A percentile compares a stretch with the other conserved stretches of the same genome.
These are phyloP conservation scores for Polytrichum formosum DNA, from an alignment of 225 moss, liverwort and hornwort genomes.

Conservation along the genomic window DNA sequence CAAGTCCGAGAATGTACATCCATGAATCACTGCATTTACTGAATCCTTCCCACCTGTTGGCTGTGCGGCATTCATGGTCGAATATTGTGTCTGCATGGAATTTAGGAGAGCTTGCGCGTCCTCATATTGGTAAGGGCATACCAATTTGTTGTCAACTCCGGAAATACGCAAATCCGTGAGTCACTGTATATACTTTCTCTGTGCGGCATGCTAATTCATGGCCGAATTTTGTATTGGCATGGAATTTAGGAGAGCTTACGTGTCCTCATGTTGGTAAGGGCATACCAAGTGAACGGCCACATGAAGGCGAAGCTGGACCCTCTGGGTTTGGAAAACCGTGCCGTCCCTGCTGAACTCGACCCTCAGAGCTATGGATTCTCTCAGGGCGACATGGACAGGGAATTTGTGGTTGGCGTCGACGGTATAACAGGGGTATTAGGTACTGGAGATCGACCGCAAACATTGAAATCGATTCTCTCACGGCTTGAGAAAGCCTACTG, in stretches of 20 bases:
- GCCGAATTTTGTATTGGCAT: too few species aligned
- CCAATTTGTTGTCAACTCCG: too few species aligned
- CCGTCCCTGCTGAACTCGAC: slow-evolving; percentile 71
- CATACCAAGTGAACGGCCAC: slow-evolving; percentile 92
- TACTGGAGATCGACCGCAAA: slow-evolving; percentile 68
- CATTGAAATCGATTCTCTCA: slow-evolving; percentile 62
- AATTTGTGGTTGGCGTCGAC: slow-evolving; percentile 87
- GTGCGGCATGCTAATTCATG: too few species aligned
- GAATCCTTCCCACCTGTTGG: too few species aligned
- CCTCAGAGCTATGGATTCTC: slow-evolving; percentile 84
- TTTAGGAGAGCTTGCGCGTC: too few species aligned
- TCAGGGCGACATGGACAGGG: slow-evolving; percentile 74
- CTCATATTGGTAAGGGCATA: slow-evolving; percentile 1
- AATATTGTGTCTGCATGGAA: too few species aligned
- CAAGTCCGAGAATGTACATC: too few species aligned
- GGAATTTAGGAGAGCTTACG: slow-evolving; percentile 76
- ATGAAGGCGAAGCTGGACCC: slow-evolving; percentile 88
- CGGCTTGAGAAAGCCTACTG: slow-evolving; percentile 83
- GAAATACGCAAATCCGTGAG: slow-evolving; percentile 7
- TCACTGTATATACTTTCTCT: too few species aligned
- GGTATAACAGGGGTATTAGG: slow-evolving; percentile 83
- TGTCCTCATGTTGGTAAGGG: slow-evolving; percentile 76
- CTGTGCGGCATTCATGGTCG: too few species aligned
- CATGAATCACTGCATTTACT: too few species aligned
- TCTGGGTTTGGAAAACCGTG: slow-evolving; percentile 62